Evolutionary conservation across 2,329 filamentous ascomycete species (phyloP), one percentile per base, ranked within the genome.

Genomic region (Alternaria postmessia): DNA sequence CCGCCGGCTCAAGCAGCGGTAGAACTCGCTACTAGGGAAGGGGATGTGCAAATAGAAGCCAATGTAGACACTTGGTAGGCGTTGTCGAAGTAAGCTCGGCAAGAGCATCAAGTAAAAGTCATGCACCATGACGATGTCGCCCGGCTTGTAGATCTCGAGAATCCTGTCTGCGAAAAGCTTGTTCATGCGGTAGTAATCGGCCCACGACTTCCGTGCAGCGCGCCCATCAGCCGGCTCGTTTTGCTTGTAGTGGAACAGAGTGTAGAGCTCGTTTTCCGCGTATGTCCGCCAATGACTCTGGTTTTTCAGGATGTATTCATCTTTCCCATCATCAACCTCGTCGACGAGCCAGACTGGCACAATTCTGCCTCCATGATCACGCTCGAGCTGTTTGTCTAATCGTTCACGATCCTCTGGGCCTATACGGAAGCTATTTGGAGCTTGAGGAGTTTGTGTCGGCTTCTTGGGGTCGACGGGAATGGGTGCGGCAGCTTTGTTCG

Each of bases 1-100:
- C 68, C 94, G 88, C 65, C 92, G 88, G 38, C 92, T 91, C 57
- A 97, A 83, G 77, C 94, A 97, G 48, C 94, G 88, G 76, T 97
- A 88, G 75, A 96, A 97, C 79, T 98, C 95, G 83, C 92, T 96
- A 80, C 93, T 97, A 34, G 94, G 94, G 79, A 98, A 98, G 0
- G 94, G 94, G 46, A 93, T 90, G 79, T 98, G 94, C 47, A 98
- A 84, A 82, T 93, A 98, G 83, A 97, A 97, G 54, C 93, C 91
- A 74, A 97, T 94, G 81, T 96, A 96, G 80, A 96, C 92, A 77
- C 93, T 92, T 4, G 93, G 92, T 18, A 94, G 84, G 42, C 91
- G 88, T 78, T 97, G 93, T 48, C 94, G 90, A 60, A 98, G 83
- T 82, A 98, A 88, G 79, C 89, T 93, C 3, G 95, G 94, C 4